Conservation (phyloP, 305 asterid genomes). For the Fraxinus dipetala region DNA sequence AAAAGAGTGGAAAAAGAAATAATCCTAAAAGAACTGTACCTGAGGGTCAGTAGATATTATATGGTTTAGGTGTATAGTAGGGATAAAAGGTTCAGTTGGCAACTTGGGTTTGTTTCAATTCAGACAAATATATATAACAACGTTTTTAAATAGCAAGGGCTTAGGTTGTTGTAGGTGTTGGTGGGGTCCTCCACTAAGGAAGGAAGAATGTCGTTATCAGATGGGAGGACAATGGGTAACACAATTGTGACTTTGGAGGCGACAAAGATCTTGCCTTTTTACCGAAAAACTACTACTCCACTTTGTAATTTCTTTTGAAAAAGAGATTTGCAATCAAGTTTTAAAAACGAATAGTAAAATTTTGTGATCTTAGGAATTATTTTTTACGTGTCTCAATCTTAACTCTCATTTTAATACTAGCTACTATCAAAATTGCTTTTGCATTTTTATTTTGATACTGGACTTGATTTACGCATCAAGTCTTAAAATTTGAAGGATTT, state of each 20-base stretch:
- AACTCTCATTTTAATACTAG: not conserved
- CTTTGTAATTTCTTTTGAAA: constrained; percentile 7
- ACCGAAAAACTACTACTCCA: constrained; percentile 16
- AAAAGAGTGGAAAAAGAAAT: not conserved
- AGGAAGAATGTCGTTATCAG: constrained; percentile 6
- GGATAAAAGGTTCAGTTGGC: constrained; percentile 28
- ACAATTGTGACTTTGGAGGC: constrained; percentile 16
- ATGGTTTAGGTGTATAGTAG: constrained; percentile 31
- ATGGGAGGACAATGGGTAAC: constrained; percentile 10
- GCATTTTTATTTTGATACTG: not conserved
- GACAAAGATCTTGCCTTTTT: constrained; percentile 33
- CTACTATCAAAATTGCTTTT: not conserved
- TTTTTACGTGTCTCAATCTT: not conserved
- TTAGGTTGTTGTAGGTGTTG: constrained; percentile 15
- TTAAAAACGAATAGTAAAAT: not conserved
- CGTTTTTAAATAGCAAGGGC: not conserved
- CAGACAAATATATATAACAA: not conserved
- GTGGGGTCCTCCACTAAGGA: constrained; percentile 15
- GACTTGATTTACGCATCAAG: not conserved
- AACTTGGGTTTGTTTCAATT: not conserved
- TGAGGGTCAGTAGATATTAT: not conserved
- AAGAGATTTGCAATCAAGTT: not conserved
- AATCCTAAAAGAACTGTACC: not conserved
- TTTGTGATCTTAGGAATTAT: not conserved
- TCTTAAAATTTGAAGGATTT: not conserved